Conservation (phyloP, 495 filamentous ascomycete species). For the Aspergillus sparsus region DNA sequence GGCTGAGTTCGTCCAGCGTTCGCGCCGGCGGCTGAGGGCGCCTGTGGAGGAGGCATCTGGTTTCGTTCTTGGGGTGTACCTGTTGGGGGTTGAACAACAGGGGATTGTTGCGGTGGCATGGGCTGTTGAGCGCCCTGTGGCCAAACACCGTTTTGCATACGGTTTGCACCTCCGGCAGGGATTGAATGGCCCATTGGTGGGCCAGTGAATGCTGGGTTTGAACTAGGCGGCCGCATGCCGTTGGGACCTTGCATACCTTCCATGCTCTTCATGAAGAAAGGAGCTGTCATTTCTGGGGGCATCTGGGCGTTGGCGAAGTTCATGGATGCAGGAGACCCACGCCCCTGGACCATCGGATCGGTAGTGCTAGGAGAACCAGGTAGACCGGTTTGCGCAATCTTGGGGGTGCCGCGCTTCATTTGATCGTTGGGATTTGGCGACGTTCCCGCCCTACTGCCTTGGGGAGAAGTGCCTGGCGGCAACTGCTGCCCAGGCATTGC, state of each 20-base stretch:
- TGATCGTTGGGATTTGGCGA: conserved; percentile 89
- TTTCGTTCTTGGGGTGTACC: conserved; percentile 74
- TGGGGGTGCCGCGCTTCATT: conserved; percentile 87
- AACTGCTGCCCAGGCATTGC: conserved; percentile 58
- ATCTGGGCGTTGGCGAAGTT: conserved; percentile 69
- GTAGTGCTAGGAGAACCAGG: conserved; percentile 84
- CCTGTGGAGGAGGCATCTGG: conserved; percentile 88
- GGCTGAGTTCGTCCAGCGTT: conserved; percentile 66
- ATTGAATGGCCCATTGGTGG: conserved; percentile 65
- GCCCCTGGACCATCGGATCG: conserved; percentile 67
- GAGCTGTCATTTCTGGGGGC: conserved; percentile 63
- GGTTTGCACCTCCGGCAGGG: conserved; percentile 48
- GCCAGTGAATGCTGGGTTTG: conserved; percentile 73
- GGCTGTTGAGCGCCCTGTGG: conserved; percentile 58
- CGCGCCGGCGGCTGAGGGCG: conserved; percentile 62
- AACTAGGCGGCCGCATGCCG: conserved; percentile 83
- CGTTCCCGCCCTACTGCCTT: conserved; percentile 74
- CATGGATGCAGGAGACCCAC: conserved; percentile 82
- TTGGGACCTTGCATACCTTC: conserved; percentile 62
- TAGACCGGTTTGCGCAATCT: conserved; percentile 71
- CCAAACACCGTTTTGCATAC: conserved; percentile 52
- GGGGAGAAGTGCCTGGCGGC: conserved; percentile 74
- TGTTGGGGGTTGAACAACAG: conserved; percentile 57
- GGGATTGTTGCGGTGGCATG: conserved; percentile 61
- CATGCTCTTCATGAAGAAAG: conserved; percentile 61